A percentile compares a stretch with the other conserved stretches of the same genome.
Evolutionary conservation across 345 rosid genomes (phyloP).

Genomic region (Lumnitzera racemosa): DNA sequence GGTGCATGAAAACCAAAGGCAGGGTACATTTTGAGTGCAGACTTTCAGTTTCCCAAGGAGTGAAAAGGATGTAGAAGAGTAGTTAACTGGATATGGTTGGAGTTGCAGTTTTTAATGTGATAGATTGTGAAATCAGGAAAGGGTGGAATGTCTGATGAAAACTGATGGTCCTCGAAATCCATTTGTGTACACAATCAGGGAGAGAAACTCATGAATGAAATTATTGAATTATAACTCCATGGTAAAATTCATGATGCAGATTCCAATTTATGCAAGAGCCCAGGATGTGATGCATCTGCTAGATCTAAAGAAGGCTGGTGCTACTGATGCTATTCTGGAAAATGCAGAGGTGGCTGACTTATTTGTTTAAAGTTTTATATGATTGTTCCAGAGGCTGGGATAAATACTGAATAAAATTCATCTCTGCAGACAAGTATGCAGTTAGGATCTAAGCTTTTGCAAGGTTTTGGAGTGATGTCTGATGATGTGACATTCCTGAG

Average conservation of each 20-base stretch:
- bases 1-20: no score
- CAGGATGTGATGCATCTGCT: constrained; percentile 75
- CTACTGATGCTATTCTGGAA: constrained; percentile 86
- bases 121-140: no score
- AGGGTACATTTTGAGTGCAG: no score
- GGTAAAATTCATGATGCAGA: constrained; percentile 28
- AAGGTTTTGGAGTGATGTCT: constrained; percentile 92
- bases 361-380: not conserved
- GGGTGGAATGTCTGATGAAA: no score
- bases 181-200: no score
- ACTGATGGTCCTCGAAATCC: no score
- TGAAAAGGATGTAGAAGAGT: no score
- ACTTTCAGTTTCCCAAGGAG: no score
- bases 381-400: no score
- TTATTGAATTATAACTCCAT: not conserved
- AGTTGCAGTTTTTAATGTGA: no score
- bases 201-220: no score
- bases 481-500: constrained; percentile 83
- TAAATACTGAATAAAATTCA: constrained; percentile 1
- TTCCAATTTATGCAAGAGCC: constrained; percentile 87
- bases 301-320: constrained; percentile 89
- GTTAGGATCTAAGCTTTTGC: constrained; percentile 86
- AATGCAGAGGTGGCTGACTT: constrained; percentile 60
- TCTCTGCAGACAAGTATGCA: constrained; percentile 77
- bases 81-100: no score